Evolutionary conservation across 176 grass and related monocot genomes (phyloP).

Genomic region (Hyparrhenia diplandra): DNA sequence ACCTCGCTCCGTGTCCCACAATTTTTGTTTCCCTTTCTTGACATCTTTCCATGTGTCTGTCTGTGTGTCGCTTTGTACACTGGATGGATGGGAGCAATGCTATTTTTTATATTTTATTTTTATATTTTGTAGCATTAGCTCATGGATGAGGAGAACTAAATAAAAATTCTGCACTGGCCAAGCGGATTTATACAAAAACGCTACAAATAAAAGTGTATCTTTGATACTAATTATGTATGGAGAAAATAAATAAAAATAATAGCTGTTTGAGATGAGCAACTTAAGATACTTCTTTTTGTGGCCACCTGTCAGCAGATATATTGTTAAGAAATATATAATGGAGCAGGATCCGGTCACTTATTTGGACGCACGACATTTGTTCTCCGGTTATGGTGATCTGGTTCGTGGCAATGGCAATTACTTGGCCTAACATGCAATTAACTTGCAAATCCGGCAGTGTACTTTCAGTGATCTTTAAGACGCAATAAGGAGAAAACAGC

Average conservation of each 20-base stretch:
- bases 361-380: conserved; percentile 20
- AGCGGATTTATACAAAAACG: too few relatives aligned
- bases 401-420: neutral
- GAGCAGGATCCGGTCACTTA: conserved; percentile 18
- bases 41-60: neutral
- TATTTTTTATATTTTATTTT: neutral
- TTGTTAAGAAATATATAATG: neutral
- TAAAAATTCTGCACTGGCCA: neutral
- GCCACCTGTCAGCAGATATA: neutral
- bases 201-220: too few relatives aligned
- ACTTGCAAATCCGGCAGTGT: neutral
- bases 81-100: neutral
- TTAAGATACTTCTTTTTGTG: neutral
- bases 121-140: neutral
- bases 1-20: conserved; percentile 3
- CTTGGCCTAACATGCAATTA: neutral
- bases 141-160: neutral
- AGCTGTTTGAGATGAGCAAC: neutral
- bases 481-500: neutral
- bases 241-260: neutral
- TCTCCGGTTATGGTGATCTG: neutral
- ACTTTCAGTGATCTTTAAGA: neutral
- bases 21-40: neutral
- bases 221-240: too few relatives aligned
- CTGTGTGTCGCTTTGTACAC: neutral